Evolutionary conservation across 2,329 filamentous ascomycete genomes (phyloP).

Genomic region (Aureobasidium zeae): DNA sequence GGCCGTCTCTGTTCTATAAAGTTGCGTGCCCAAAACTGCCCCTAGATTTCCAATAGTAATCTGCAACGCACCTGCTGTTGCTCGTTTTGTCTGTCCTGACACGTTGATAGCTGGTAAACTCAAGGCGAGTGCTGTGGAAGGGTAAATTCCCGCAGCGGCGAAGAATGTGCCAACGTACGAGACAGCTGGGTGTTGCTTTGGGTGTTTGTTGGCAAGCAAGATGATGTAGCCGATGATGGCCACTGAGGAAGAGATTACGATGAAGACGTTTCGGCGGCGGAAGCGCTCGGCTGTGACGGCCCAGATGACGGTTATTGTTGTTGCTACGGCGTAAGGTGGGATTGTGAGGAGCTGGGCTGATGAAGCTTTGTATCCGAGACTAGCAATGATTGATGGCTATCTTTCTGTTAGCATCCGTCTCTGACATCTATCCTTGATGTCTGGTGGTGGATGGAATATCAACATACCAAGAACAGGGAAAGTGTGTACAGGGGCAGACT

Average conservation of each 20-base stretch:
- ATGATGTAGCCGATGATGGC: slow-evolving; percentile 33
- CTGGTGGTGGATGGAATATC: not conserved
- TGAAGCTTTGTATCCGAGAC: slow-evolving; percentile 50
- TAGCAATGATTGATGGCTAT: slow-evolving; percentile 53
- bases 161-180: slow-evolving; percentile 35
- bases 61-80: slow-evolving; percentile 60
- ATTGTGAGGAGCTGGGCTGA: slow-evolving; percentile 34
- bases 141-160: slow-evolving; percentile 53
- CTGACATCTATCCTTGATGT: not conserved
- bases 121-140: slow-evolving; percentile 52
- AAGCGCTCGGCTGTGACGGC: slow-evolving; percentile 53
- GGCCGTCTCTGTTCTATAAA: slow-evolving; percentile 53
- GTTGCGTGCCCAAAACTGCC: slow-evolving; percentile 59
- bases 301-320: slow-evolving; percentile 48
- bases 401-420: not conserved
- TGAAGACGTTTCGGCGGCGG: slow-evolving; percentile 52
- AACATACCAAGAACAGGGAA: slow-evolving; percentile 38
- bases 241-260: slow-evolving; percentile 38
- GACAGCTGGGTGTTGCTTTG: slow-evolving; percentile 34
- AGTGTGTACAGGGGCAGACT: slow-evolving; percentile 47
- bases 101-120: slow-evolving; percentile 67
- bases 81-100: slow-evolving; percentile 59
- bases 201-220: slow-evolving; percentile 27
- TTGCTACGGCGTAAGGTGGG: slow-evolving; percentile 34
- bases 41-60: slow-evolving; percentile 63